Evolutionary conservation across 495 filamentous ascomycete species (phyloP).

Genomic region (Penicillium turbatum): DNA sequence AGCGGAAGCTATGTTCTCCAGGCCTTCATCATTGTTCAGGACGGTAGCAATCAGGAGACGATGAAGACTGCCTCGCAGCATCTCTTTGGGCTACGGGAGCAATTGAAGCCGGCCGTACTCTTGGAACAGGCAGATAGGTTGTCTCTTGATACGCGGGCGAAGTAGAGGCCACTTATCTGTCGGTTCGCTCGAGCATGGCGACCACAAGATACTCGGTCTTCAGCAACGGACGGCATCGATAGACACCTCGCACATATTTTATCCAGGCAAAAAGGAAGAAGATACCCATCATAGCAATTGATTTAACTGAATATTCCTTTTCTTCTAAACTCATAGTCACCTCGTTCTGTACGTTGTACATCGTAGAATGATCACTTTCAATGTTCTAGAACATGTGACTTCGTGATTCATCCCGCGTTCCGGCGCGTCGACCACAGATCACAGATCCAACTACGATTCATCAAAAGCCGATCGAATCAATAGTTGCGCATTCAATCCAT

Average conservation of each 20-base stretch:
- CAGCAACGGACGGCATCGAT: not conserved
- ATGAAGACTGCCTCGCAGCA: slow-evolving; percentile 56
- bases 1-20: slow-evolving; percentile 51
- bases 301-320: not conserved
- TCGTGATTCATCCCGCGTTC: slow-evolving; percentile 34
- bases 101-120: slow-evolving; percentile 60
- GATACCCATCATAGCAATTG: not conserved
- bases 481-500: not conserved
- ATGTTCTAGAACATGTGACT: slow-evolving; percentile 39
- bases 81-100: slow-evolving; percentile 55
- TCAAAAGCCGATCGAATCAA: not conserved
- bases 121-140: slow-evolving; percentile 60
- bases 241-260: not conserved
- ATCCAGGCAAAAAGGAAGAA: not conserved
- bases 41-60: slow-evolving; percentile 49
- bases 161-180: slow-evolving; percentile 22
- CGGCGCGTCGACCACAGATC: slow-evolving; percentile 22
- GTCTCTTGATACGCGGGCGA: slow-evolving; percentile 61
- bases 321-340: not conserved
- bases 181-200: not conserved
- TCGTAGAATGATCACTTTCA: slow-evolving; percentile 5
- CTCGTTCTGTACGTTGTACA: not conserved
- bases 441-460: not conserved
- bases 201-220: not conserved
- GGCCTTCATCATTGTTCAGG: slow-evolving; percentile 44